Conservation (phyloP, 2,329 filamentous ascomycete genomes). For the Fusarium sp. region DNA sequence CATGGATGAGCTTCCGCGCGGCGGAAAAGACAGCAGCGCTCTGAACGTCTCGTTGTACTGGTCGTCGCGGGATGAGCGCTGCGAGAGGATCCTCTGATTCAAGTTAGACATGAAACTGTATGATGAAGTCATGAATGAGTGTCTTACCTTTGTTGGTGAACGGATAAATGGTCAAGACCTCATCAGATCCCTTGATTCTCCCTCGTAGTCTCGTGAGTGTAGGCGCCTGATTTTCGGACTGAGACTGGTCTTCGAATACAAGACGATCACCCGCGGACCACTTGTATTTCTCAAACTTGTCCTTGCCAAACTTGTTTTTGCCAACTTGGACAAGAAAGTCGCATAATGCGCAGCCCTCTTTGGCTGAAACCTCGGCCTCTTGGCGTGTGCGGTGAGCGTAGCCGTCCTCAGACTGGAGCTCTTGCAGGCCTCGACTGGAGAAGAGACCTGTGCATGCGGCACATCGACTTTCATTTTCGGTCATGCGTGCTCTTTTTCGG, state of each 20-base stretch:
- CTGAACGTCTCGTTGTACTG: neutral
- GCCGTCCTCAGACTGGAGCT: neutral
- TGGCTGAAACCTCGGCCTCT: neutral
- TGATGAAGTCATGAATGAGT: accelerated
- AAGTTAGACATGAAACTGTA: neutral
- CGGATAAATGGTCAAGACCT: neutral
- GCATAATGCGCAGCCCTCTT: neutral
- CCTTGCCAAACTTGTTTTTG: neutral
- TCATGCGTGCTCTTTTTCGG: neutral
- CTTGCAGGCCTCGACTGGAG: neutral
- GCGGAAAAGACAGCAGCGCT: neutral
- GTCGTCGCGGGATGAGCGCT: neutral
- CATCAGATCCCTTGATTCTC: neutral
- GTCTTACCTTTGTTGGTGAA: neutral
- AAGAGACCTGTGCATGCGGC: neutral
- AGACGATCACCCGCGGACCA: neutral
- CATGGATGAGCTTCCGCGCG: neutral
- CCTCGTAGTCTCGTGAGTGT: neutral
- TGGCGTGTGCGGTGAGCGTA: neutral
- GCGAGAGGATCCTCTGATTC: neutral
- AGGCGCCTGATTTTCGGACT: neutral
- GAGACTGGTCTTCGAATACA: neutral
- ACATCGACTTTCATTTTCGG: neutral
- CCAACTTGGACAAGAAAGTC: neutral
- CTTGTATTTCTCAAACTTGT: neutral